phyloP scores from a whole-genome alignment of 164 flowering plant species.

The Chimonanthus salicifolius region DNA sequence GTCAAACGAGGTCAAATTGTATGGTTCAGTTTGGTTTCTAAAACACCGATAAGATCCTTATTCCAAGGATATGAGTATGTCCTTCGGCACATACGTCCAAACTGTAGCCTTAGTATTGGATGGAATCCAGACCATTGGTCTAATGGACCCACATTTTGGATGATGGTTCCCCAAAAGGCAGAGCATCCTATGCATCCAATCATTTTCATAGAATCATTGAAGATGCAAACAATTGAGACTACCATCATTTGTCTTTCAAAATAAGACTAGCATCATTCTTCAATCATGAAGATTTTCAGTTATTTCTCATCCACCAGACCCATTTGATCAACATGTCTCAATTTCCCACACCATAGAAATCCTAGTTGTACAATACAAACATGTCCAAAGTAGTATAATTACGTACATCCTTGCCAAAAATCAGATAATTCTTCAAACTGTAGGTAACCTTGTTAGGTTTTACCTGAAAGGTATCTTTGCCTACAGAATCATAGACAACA shows the following conservation, averaged over 20 bases:
- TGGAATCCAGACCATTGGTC: not conserved
- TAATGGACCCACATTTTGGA: not conserved
- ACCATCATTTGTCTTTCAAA: not conserved
- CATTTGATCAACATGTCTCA: too few species aligned
- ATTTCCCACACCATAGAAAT: not conserved
- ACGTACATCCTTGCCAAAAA: not conserved
- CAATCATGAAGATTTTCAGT: too few species aligned
- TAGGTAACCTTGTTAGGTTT: not conserved
- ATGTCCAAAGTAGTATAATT: not conserved
- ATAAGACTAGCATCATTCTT: too few species aligned
- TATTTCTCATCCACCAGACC: too few species aligned
- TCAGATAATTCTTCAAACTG: not conserved
- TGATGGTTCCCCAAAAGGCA: not conserved
- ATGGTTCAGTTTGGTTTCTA: too few species aligned
- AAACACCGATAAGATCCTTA: too few species aligned
- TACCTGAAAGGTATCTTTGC: constrained; percentile 36
- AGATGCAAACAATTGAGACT: too few species aligned
- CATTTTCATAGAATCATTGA: not conserved
- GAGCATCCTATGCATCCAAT: not conserved
- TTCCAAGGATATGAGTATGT: too few species aligned
- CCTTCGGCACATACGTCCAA: not conserved
- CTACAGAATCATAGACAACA: constrained; percentile 34
- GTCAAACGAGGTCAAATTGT: too few species aligned
- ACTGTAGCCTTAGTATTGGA: not conserved
- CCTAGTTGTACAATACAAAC: not conserved